A percentile compares a stretch with the other conserved stretches of the same genome.
phyloP scores from a whole-genome alignment of 768 basidiomycete genomes.

The Harrya chromipes region DNA sequence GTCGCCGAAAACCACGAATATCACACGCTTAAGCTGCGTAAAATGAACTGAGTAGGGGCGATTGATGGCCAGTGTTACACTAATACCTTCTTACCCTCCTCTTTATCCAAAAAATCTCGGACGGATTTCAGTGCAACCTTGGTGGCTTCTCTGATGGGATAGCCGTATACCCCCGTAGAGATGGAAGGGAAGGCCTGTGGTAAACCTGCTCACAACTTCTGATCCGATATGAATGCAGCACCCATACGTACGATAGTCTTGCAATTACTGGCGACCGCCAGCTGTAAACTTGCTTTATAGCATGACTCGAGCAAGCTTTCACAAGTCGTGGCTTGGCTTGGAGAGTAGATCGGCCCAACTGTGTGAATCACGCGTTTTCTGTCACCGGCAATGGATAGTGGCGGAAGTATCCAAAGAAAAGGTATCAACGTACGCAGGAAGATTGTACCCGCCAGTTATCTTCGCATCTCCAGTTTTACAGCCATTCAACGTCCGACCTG shows the following conservation, averaged over 20 bases:
- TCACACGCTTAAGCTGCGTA: conserved; percentile 59
- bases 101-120: conserved; percentile 55
- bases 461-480: conserved; percentile 74
- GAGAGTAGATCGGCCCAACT: conserved; percentile 68
- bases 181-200: conserved; percentile 75
- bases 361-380: conserved; percentile 77
- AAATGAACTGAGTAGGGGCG: not conserved
- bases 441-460: conserved; percentile 71
- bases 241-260: conserved; percentile 54
- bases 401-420: not conserved
- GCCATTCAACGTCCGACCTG: conserved; percentile 65
- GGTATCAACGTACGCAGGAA: conserved; percentile 63
- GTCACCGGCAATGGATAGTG: not conserved
- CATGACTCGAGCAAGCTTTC: conserved; percentile 62
- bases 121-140: conserved; percentile 61
- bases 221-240: not conserved
- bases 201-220: not conserved
- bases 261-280: conserved; percentile 58
- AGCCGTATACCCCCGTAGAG: conserved; percentile 77
- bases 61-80: not conserved
- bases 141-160: conserved; percentile 72
- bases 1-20: conserved; percentile 72
- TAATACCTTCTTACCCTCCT: conserved; percentile 42
- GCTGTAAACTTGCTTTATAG: conserved; percentile 59
- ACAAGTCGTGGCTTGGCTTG: conserved; percentile 37